Evolutionary conservation across 371 early-diverging fungal species (phyloP), one percentile per base, ranked within the genome.

Genomic region (Circinella umbellata): DNA sequence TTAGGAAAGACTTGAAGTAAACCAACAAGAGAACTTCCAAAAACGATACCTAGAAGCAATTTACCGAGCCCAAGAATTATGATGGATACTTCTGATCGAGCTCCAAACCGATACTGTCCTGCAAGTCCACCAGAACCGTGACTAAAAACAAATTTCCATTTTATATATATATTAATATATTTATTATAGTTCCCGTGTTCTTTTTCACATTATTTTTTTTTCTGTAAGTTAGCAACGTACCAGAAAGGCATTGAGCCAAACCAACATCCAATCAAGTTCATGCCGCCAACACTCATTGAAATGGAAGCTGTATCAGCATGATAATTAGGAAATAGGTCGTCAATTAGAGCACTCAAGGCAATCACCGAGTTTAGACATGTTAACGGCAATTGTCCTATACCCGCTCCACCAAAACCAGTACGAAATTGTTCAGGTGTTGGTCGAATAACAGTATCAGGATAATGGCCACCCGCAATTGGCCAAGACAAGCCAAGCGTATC

Each of bases 61-160:
- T 96, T 96, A 80, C 85, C 66, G 5, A 82, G 17, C 10, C 97
- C 96, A 11, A 96, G 83, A 55, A 94, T 48, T 27, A 93, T 83
- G 59, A 95, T 84, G 54, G 93, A 92, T 17, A 92, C 88, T 66
- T 91, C 95, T 0, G 94, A 85, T 54, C 97, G 89, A 18, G 97
- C 96, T 42, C 97, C 97, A 76, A 95, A 96, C 2, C 94, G 92
- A 77, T 95, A 95, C 77, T 96, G 97, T 9, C 93, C 97, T 15
- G 95, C 96, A 39, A 96, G 80, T 11, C 97, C 97, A n/a, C 97
- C 97, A 7, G 94, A 92, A 20, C 94, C 91, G 67, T 91, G 93
- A 67, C 85, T 80, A 67, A 15, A 20, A 36, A 53, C 18, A n/a
- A 8, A n/a, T n/a, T 39, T 54, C 8, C 14, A 27, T 49, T 34